Base-by-base conservation (phyloP, 2,329 filamentous ascomycete genomes). In the Stemphylium lycopersici region DNA sequence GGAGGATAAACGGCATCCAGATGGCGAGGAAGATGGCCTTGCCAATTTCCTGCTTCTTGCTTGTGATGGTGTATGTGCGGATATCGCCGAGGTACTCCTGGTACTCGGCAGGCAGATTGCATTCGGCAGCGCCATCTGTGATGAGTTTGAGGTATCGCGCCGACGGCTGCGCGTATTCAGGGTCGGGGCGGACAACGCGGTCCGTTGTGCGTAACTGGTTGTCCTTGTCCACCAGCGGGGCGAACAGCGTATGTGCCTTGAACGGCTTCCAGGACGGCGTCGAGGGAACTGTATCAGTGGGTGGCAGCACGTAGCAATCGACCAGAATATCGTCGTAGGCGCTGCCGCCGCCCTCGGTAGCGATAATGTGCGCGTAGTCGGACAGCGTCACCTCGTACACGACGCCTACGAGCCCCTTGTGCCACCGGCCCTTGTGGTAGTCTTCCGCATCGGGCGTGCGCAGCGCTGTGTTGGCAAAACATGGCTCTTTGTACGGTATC, bases 361-460 rank as follows among this genome's bases (percentile, higher is more conserved):
- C 88, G 56, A 98, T 88, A 64, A 99, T 96, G 55, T 85, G 89
- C 6, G 87, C 83, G 72, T 90, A 99, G 77, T 99, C 95, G 38
- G 83, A 76, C 15, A 83, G 79, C 0, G 92, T 96, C 26, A 98
- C 91, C 78, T 98, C 93, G 78, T 99, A 99, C 3, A 98, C 95
- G 13, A 96, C 91, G 20, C 95, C 95, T 36, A 97, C 85, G 2
- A 99, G 83, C 4, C 91, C 90, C 68, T 92, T 93, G 59, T 86
- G 79, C 92, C 91, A 96, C 48, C 77, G 78, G 48, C 83, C 79
- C 66, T 85, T 84, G 65, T 83, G 78, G 61, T 83, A 82, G 49
- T 69, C 66, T 26, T 45, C 42, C 3, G 70, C 56, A 2, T 70
- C 56, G 11, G 66, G 53, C 1, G 45, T 81, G 42, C 88, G 84